These are phyloP conservation scores for Hypoxylon sp. DNA, from an alignment of 2,329 filamentous ascomycete species.

Conservation along the genomic window DNA sequence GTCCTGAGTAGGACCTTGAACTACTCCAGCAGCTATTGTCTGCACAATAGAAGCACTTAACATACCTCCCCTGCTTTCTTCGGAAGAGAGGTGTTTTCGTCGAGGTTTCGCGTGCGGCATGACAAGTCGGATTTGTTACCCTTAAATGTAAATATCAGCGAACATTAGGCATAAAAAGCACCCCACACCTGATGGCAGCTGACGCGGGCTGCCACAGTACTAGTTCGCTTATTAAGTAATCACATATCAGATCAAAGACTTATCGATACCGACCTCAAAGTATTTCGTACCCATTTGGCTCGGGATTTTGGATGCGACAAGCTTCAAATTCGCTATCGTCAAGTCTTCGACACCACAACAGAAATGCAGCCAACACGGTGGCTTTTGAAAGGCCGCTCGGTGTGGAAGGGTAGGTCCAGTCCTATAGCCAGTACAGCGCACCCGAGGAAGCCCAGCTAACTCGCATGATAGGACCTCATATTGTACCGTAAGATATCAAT, in stretches of 20 bases:
- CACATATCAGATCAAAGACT: background rate
- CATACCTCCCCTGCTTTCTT: too few species aligned
- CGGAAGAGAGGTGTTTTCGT: too few species aligned
- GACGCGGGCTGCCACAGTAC: too few species aligned
- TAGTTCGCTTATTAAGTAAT: too few species aligned
- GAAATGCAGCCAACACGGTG: constrained; percentile 50
- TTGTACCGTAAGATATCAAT: constrained; percentile 70
- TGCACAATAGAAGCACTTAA: too few species aligned
- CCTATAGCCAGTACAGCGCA: too few species aligned
- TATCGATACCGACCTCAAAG: constrained; percentile 4
- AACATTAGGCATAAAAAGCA: too few species aligned
- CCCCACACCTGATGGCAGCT: too few species aligned
- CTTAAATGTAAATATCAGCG: too few species aligned
- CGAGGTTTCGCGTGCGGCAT: too few species aligned
- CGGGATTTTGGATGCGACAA: constrained; percentile 31
- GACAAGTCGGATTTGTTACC: too few species aligned
- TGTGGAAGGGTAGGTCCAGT: constrained; percentile 45
- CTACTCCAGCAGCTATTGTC: background rate
- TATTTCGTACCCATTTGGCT: background rate
- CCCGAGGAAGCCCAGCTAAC: constrained; percentile 1
- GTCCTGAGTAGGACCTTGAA: too few species aligned
- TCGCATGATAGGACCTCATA: constrained; percentile 69
- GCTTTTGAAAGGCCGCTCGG: constrained; percentile 47
- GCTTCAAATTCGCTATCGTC: constrained; percentile 16
- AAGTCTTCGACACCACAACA: constrained; percentile 20